Conservation (phyloP, 2,329 filamentous ascomycete genomes). For the Penicillium vulpinum region DNA sequence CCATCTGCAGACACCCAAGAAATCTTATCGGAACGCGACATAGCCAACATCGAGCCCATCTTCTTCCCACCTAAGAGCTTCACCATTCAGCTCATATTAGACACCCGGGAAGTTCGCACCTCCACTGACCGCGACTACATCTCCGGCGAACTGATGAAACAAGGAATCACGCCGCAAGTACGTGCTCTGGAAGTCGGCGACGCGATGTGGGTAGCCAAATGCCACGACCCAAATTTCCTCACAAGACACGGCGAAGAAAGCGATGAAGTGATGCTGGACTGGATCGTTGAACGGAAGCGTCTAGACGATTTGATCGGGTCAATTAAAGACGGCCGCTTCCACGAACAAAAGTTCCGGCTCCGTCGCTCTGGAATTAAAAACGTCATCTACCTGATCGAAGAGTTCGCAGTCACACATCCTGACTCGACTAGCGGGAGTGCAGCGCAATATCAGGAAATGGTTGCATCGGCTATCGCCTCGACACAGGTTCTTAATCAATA, state of each 20-base stretch:
- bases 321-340: constrained; percentile 79
- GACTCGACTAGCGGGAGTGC: constrained; percentile 45
- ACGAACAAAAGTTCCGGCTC: constrained; percentile 81
- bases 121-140: constrained; percentile 76
- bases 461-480: constrained; percentile 71
- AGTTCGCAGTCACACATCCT: constrained; percentile 61
- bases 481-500: constrained; percentile 78
- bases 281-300: constrained; percentile 78
- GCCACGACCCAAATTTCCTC: constrained; percentile 60
- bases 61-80: constrained; percentile 65
- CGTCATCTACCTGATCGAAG: constrained; percentile 76
- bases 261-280: constrained; percentile 73
- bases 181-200: constrained; percentile 72
- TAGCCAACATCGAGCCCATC: constrained; percentile 55
- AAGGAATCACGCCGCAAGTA: constrained; percentile 65
- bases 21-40: constrained; percentile 7
- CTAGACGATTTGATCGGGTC: constrained; percentile 77
- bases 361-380: constrained; percentile 71
- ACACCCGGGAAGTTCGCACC: constrained; percentile 72
- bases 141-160: constrained; percentile 67
- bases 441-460: constrained; percentile 63
- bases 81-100: constrained; percentile 70
- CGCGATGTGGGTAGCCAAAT: constrained; percentile 76
- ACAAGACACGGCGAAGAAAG: constrained; percentile 54
- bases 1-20: constrained; percentile 3